Conservation (phyloP, 345 rosid species). For the Sisymbrium altissimum region DNA sequence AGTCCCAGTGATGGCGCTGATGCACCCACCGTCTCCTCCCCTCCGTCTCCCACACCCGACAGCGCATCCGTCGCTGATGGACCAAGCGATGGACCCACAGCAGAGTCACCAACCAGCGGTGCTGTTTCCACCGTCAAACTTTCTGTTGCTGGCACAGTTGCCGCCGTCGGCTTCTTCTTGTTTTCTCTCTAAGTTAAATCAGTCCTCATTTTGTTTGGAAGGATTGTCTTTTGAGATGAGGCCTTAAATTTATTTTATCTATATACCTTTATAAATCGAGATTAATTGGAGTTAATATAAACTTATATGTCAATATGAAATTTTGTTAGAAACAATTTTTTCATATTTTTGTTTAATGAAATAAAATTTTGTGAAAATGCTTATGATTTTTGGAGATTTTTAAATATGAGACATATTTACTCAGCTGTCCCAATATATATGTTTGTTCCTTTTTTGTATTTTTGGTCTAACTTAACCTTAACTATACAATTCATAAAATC, state of each 20-base stretch:
- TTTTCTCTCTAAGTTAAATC: constrained; percentile 23
- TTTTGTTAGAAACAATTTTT: constrained; percentile 11
- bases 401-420: too few relatives aligned
- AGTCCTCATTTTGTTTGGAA: neutral
- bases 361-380: neutral
- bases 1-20: constrained; percentile 19
- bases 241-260: neutral
- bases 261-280: constrained; percentile 6
- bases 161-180: neutral
- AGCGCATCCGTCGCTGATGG: neutral
- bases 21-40: constrained; percentile 5
- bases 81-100: constrained; percentile 16
- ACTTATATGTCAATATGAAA: neutral
- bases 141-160: neutral
- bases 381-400: too few relatives aligned
- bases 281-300: constrained; percentile 29
- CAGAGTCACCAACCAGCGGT: constrained; percentile 8
- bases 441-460: too few relatives aligned
- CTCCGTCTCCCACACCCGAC: constrained; percentile 26
- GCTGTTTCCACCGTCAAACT: constrained; percentile 7
- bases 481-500: too few relatives aligned
- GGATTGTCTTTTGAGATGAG: constrained; percentile 8
- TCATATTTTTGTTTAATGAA: constrained; percentile 17
- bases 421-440: too few relatives aligned
- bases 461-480: too few relatives aligned